Evolutionary conservation across 2,329 filamentous ascomycete genomes (phyloP), one percentile per base, ranked within the genome.

Genomic region (Pseudogymnoascus sp.): DNA sequence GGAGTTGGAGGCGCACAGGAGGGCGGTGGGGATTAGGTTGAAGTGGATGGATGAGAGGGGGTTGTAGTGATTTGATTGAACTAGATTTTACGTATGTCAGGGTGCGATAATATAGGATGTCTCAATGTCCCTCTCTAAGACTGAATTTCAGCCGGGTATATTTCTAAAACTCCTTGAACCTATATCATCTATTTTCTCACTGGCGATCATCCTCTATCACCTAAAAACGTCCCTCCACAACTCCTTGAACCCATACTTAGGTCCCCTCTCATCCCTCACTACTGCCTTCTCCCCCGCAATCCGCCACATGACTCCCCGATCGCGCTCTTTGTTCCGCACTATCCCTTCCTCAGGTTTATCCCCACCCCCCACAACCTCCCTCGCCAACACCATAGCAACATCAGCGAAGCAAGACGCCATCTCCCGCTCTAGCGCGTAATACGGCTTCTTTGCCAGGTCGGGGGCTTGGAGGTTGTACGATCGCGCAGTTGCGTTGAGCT

Each of bases 381-480:
- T 80, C 0, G 91, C 84, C 3, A 97, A 75, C 56, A 82, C 78
- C 0, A 91, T 91, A 5, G 93, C 93, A 1, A 96, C 88, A 65
- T 96, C 93, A 0, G 91, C 89, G 72, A 87, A 97, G 73, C 93
- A 97, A 2, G 84, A 81, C 31, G 81, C 82, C 14, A 97, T 81
- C 76, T 99, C 95, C 59, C 93, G 85, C 50, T 92, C 85, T 6
- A 97, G 84, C 1, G 82, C 87, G 72, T 91, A 92, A 75, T 97
- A 97, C 0, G 93, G 91, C 75, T 96, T 96, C 76, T 95, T 96
- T 2, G 93, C 93, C 1, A 96, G 81, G 62, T 91, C 88, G 0
- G 95, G 95, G 0, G 95, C 93, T 86, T 96, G 93, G 2, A 97
- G 84, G 70, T 97, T 97, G 79, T 99, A 99, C 12, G 90, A 90